Percentiles rank a stretch among this genome's conserved stretches.
These are phyloP conservation scores for Camelina neglecta DNA, from an alignment of 345 rosid species.

Conservation along the genomic window DNA sequence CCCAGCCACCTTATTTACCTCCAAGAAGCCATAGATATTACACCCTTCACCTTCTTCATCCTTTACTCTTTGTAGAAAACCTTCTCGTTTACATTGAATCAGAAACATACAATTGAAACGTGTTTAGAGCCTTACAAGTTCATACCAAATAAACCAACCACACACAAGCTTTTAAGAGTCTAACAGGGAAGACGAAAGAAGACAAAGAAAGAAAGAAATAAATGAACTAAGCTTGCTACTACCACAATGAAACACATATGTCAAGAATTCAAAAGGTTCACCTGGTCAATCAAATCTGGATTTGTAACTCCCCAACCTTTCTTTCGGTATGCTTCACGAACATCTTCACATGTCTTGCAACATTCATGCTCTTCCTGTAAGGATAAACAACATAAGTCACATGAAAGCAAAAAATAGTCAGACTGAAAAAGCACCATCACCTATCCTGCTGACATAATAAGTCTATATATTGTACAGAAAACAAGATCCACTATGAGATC, in stretches of 20 bases:
- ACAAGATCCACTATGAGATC: conserved; percentile 14
- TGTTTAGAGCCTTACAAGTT: not conserved
- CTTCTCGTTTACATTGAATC: conserved; percentile 91
- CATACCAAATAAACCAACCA: not conserved
- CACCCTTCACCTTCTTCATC: conserved; percentile 99
- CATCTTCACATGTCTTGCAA: conserved; percentile 88
- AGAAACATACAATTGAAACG: conserved; percentile 6
- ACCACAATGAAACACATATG: conserved; percentile 3
- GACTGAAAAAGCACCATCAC: not conserved
- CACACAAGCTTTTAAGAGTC: not conserved
- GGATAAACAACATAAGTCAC: not conserved
- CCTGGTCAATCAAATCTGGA: conserved; percentile 92
- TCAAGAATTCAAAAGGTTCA: conserved; percentile 15
- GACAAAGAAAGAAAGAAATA: not conserved
- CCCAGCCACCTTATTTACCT: conserved; percentile 95
- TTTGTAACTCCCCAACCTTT: conserved; percentile 92
- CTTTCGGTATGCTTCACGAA: conserved; percentile 92
- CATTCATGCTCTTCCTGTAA: conserved; percentile 78
- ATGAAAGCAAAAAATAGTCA: not conserved
- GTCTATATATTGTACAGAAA: no score
- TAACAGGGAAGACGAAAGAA: conserved; percentile 1
- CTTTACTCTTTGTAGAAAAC: conserved; percentile 81
- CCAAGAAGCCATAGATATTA: conserved; percentile 89
- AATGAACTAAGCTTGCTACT: not conserved
- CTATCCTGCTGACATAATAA: not conserved